These are phyloP conservation scores for Schizothecium vesticola DNA, from an alignment of 495 filamentous ascomycete genomes.

Conservation along the genomic window DNA sequence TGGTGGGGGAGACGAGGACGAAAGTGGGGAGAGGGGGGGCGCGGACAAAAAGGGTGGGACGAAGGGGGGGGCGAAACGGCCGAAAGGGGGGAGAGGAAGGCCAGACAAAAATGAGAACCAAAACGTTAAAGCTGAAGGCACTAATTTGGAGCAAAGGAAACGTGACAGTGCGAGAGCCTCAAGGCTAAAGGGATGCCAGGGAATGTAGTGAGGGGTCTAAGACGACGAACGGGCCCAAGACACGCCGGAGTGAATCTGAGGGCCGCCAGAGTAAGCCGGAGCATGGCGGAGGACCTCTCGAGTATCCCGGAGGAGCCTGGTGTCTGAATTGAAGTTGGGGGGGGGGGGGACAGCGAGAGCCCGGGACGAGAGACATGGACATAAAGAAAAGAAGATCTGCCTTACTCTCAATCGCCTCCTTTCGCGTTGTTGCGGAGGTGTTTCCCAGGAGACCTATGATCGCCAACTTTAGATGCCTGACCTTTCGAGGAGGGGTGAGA, in stretches of 20 bases:
- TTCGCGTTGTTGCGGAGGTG: conserved; percentile 14
- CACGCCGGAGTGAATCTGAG: background rate
- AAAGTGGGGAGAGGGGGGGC: too few relatives aligned
- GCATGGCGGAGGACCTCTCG: too few relatives aligned
- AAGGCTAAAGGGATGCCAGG: background rate
- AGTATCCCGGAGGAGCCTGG: too few relatives aligned
- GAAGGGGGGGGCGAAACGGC: too few relatives aligned
- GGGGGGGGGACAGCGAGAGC: too few relatives aligned
- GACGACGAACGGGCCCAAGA: background rate
- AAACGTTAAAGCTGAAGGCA: too few relatives aligned
- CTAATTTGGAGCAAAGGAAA: background rate
- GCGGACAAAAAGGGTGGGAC: too few relatives aligned
- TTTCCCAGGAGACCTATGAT: conserved; percentile 12
- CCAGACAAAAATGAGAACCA: too few relatives aligned
- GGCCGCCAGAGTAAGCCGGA: too few relatives aligned
- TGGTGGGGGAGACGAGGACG: too few relatives aligned
- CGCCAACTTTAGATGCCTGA: conserved; percentile 1
- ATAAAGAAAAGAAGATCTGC: background rate
- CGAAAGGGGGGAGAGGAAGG: too few relatives aligned
- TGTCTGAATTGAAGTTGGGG: too few relatives aligned
- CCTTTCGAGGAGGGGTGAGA: background rate
- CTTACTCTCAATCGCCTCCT: conserved; percentile 34
- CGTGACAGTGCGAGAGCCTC: background rate
- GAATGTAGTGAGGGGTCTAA: background rate
- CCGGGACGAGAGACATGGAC: background rate